Conservation (phyloP, 2,329 filamentous ascomycete genomes). For the Elsinoe ampelina region DNA sequence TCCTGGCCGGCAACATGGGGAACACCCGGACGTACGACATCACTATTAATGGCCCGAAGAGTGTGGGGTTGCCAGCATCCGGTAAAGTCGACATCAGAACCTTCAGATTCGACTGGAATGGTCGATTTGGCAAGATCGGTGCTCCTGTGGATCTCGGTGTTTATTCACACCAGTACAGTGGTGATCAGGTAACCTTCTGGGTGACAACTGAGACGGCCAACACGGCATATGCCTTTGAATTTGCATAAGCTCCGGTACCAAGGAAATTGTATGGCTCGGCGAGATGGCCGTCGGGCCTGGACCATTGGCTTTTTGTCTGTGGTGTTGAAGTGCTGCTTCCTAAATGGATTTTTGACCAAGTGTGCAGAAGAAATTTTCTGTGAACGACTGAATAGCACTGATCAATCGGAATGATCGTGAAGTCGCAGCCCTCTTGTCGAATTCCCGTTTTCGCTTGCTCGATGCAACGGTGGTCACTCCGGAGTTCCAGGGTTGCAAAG, state of each 20-base stretch:
- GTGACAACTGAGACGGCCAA: constrained; percentile 25
- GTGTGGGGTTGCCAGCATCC: constrained; percentile 26
- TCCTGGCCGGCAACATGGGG: constrained; percentile 29
- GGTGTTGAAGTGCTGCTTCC: too few relatives aligned
- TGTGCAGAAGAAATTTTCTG: too few relatives aligned
- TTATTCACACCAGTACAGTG: constrained; percentile 28
- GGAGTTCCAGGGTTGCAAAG: too few relatives aligned
- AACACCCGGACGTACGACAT: constrained; percentile 29
- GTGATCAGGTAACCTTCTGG: constrained; percentile 30
- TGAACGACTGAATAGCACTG: too few relatives aligned
- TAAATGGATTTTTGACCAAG: too few relatives aligned
- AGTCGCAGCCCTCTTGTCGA: too few relatives aligned
- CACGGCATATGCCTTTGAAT: constrained; percentile 36
- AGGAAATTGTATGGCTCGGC: not conserved
- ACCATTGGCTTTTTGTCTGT: too few relatives aligned
- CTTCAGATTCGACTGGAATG: constrained; percentile 19
- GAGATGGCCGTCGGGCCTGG: not conserved
- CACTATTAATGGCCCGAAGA: constrained; percentile 26
- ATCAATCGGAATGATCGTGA: too few relatives aligned
- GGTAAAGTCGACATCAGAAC: constrained; percentile 29
- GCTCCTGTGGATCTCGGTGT: constrained; percentile 27
- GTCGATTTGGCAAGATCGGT: constrained; percentile 24
- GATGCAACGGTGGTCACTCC: too few relatives aligned
- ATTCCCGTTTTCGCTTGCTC: too few relatives aligned
- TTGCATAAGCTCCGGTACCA: constrained; percentile 15